phyloP scores from a whole-genome alignment of 768 basidiomycete genomes.

The Gyrodon lividus region DNA sequence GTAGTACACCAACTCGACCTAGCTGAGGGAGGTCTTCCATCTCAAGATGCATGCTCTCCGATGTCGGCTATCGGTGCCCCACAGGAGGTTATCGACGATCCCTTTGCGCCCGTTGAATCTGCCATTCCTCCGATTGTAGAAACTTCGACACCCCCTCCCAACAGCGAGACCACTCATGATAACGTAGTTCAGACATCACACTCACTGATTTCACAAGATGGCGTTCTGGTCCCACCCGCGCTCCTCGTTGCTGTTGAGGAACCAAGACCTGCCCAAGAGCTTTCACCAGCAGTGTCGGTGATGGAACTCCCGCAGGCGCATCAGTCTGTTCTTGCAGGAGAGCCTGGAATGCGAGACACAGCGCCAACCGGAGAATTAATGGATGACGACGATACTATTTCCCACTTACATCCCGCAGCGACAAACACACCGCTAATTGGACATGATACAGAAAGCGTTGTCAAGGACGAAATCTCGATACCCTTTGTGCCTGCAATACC shows the following conservation, averaged over 20 bases:
- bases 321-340: neutral
- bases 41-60: constrained; percentile 2
- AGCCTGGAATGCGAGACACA: neutral
- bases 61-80: neutral
- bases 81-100: constrained; percentile 11
- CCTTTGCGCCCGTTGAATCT: constrained; percentile 1
- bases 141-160: neutral
- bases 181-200: neutral
- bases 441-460: neutral
- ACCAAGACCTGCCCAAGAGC: neutral
- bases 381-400: neutral
- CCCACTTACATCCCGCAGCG: neutral
- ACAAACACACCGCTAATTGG: neutral
- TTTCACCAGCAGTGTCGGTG: constrained; percentile 20
- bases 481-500: neutral
- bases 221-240: neutral
- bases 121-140: neutral
- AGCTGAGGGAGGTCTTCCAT: neutral
- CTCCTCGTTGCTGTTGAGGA: constrained; percentile 14
- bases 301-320: constrained; percentile 13
- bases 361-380: neutral
- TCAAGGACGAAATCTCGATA: neutral
- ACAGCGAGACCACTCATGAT: neutral
- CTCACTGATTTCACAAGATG: constrained; percentile 6
- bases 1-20: neutral